These are phyloP conservation scores for Saccharomyces paradoxus DNA, from an alignment of 805 yeast genomes.

Conservation along the genomic window DNA sequence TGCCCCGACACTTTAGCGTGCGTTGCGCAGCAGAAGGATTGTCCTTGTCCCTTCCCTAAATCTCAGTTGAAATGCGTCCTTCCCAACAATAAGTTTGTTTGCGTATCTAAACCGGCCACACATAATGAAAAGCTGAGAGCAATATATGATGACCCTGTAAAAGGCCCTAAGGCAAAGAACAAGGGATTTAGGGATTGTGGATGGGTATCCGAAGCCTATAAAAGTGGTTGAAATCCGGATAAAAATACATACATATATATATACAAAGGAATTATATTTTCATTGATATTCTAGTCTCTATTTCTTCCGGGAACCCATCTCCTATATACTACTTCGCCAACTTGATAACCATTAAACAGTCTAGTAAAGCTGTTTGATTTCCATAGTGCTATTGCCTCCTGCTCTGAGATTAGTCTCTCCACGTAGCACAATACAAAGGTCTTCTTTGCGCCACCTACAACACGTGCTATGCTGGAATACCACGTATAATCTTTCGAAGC, in stretches of 20 bases:
- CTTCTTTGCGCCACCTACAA: constrained; percentile 81
- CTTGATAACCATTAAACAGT: constrained; percentile 36
- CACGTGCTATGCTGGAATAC: constrained; percentile 65
- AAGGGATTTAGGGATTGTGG: constrained; percentile 70
- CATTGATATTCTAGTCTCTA: constrained; percentile 45
- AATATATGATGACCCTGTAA: constrained; percentile 38
- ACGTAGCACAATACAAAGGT: constrained; percentile 64
- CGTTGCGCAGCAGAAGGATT: constrained; percentile 57
- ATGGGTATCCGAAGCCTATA: constrained; percentile 70
- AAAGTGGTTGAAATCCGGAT: constrained; percentile 34
- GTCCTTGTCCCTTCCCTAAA: constrained; percentile 87
- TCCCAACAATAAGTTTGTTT: constrained; percentile 59
- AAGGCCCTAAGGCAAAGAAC: constrained; percentile 38
- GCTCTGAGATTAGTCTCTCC: constrained; percentile 39
- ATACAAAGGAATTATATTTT: too few species aligned
- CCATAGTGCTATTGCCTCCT: constrained; percentile 21
- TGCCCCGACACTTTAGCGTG: constrained; percentile 82
- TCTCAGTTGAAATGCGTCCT: constrained; percentile 74
- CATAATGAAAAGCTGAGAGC: constrained; percentile 31
- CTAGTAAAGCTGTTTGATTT: constrained; percentile 9
- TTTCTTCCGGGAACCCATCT: constrained; percentile 85
- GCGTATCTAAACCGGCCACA: constrained; percentile 74
- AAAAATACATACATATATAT: background rate
- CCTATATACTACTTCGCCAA: constrained; percentile 60
- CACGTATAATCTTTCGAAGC: constrained; percentile 43